Percentiles rank a stretch among this genome's conserved stretches.
Evolutionary conservation across 1,284 basidiomycete species (phyloP).

Genomic region (Crepidotus sp.): DNA sequence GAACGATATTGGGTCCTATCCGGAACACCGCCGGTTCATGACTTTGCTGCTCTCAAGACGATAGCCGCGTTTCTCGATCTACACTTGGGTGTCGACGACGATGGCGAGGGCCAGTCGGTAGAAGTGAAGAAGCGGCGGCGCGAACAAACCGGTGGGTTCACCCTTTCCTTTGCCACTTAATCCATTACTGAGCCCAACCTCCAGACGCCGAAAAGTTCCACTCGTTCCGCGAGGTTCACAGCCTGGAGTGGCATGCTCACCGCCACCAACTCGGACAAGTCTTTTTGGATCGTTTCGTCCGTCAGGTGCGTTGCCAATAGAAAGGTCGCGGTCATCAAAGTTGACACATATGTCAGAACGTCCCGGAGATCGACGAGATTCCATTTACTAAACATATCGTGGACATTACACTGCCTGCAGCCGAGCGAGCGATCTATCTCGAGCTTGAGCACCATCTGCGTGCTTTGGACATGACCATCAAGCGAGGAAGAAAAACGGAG

Average conservation of each 20-base stretch:
- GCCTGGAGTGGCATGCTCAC: conserved; percentile 84
- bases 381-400: conserved; percentile 66
- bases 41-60: conserved; percentile 86
- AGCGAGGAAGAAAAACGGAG: conserved; percentile 77
- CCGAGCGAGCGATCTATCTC: conserved; percentile 90
- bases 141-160: conserved; percentile 69
- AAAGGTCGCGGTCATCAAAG: conserved; percentile 1
- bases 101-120: conserved; percentile 70
- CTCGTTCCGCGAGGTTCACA: conserved; percentile 92
- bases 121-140: conserved; percentile 72
- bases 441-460: conserved; percentile 93
- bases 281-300: conserved; percentile 79
- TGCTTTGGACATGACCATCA: conserved; percentile 81
- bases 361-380: conserved; percentile 95
- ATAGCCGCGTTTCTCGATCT: conserved; percentile 82
- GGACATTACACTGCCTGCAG: conserved; percentile 74
- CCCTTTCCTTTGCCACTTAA: not conserved
- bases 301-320: conserved; percentile 30
- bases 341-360: conserved; percentile 49
- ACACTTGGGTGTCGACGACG: conserved; percentile 86
- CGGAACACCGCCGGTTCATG: conserved; percentile 88
- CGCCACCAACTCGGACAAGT: conserved; percentile 77
- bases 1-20: conserved; percentile 92
- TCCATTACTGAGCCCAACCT: conserved; percentile 11
- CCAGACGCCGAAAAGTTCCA: conserved; percentile 90